phyloP scores from a whole-genome alignment of 2,329 filamentous ascomycete species.

The Colletotrichum agaves region DNA sequence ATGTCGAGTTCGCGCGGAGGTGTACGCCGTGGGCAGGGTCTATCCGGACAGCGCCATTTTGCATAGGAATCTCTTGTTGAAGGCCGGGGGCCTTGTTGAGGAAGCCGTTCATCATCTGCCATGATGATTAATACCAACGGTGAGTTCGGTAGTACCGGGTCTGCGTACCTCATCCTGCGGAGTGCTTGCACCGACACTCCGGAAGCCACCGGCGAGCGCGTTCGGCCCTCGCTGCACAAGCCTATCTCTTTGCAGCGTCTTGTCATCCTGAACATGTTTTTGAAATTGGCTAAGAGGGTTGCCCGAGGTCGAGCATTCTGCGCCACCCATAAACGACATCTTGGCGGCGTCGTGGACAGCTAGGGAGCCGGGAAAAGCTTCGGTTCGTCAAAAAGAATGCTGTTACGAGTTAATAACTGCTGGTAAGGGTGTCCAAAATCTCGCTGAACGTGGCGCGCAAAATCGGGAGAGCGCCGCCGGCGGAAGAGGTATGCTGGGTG shows the following conservation, averaged over 20 bases:
- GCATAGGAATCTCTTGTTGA: slow-evolving; percentile 65
- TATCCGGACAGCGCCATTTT: slow-evolving; percentile 59
- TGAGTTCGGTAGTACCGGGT: background rate
- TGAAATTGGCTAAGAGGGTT: slow-evolving; percentile 98
- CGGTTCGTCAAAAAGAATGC: background rate
- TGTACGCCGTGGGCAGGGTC: slow-evolving; percentile 62
- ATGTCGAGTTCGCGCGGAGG: slow-evolving; percentile 63
- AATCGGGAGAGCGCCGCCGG: background rate
- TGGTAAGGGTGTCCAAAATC: background rate
- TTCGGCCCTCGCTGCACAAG: slow-evolving; percentile 80
- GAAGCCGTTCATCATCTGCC: slow-evolving; percentile 92
- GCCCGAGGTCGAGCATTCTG: slow-evolving; percentile 94
- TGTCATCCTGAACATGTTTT: slow-evolving; percentile 97
- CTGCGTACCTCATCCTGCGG: slow-evolving; percentile 76
- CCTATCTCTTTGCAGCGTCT: slow-evolving; percentile 90
- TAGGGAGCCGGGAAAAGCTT: background rate
- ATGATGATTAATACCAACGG: slow-evolving; percentile 10
- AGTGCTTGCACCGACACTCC: slow-evolving; percentile 74
- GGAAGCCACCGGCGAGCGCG: slow-evolving; percentile 79
- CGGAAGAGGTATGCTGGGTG: background rate
- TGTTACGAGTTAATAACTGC: background rate
- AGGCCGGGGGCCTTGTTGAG: slow-evolving; percentile 79
- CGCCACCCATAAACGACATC: slow-evolving; percentile 97
- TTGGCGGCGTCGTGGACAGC: slow-evolving; percentile 40
- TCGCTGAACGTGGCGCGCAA: background rate